Percentiles rank a stretch among this genome's conserved stretches.
These are phyloP conservation scores for Ophiostoma pallidulum DNA, from an alignment of 2,329 filamentous ascomycete genomes.

Conservation along the genomic window DNA sequence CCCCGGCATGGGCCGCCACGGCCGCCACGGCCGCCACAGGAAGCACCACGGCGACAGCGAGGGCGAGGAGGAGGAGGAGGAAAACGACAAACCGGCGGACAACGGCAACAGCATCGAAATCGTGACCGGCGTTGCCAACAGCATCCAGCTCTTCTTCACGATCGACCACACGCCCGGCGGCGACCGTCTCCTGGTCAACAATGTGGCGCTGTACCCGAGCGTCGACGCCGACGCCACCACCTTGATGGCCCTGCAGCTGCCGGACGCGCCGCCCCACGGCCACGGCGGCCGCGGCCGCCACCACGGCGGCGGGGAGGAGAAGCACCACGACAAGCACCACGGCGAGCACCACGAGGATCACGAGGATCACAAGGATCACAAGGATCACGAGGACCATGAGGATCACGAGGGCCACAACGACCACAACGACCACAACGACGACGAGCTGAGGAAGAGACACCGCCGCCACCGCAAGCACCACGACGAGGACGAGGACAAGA, in stretches of 20 bases:
- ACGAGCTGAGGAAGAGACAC: constrained; percentile 1
- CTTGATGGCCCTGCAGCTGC: constrained; percentile 37
- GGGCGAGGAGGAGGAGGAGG: background rate
- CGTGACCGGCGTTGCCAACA: constrained; percentile 24
- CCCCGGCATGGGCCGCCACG: background rate
- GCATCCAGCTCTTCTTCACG: constrained; percentile 45
- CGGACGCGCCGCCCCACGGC: constrained; percentile 24
- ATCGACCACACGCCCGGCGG: constrained; percentile 35
- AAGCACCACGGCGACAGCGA: background rate
- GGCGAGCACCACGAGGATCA: constrained; percentile 22
- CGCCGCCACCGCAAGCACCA: constrained; percentile 4
- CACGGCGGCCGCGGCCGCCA: constrained; percentile 11
- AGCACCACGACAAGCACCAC: background rate
- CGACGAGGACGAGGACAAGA: constrained; percentile 1
- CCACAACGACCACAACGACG: constrained; percentile 10
- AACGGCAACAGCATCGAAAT: constrained; percentile 18
- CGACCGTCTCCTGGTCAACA: constrained; percentile 48
- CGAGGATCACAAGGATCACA: constrained; percentile 8
- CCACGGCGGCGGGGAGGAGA: constrained; percentile 1
- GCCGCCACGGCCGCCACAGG: background rate
- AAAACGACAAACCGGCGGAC: background rate
- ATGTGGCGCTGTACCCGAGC: constrained; percentile 49
- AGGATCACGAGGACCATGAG: constrained; percentile 1
- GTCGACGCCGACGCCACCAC: constrained; percentile 35
- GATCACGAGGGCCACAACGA: constrained; percentile 10